phyloP scores from a whole-genome alignment of 176 grass and related monocot genomes.

The Metroxylon sagu region DNA sequence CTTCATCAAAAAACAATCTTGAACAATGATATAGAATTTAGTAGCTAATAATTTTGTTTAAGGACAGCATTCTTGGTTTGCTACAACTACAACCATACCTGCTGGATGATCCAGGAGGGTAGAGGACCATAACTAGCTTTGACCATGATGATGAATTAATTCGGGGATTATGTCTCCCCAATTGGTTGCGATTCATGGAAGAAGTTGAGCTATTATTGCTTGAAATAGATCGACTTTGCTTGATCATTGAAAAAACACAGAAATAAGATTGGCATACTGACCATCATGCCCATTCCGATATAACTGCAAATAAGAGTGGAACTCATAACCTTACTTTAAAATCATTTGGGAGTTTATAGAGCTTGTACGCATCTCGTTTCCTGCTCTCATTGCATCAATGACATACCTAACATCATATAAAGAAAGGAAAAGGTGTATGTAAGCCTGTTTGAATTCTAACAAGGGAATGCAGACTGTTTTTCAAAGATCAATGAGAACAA shows the following conservation, averaged over 20 bases:
- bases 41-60: too few relatives aligned
- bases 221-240: slow-evolving; percentile 96
- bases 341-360: slow-evolving; percentile 50
- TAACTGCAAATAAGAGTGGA: background rate
- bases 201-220: slow-evolving; percentile 45
- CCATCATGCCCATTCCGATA: too few relatives aligned
- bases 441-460: background rate
- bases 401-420: slow-evolving; percentile 49
- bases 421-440: background rate
- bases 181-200: slow-evolving; percentile 23
- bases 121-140: slow-evolving; percentile 61
- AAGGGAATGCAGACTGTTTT: background rate
- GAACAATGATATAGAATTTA: too few relatives aligned
- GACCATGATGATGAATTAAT: slow-evolving; percentile 43
- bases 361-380: slow-evolving; percentile 46
- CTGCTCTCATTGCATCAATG: slow-evolving; percentile 58
- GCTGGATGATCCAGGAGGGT: slow-evolving; percentile 61
- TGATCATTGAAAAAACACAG: slow-evolving; percentile 61
- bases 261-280: background rate
- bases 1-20: too few relatives aligned
- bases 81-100: slow-evolving; percentile 35
- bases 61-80: background rate
- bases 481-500: slow-evolving; percentile 1
- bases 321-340: slow-evolving; percentile 66
- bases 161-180: slow-evolving; percentile 34